Evolutionary conservation across 148 eudicot species (phyloP), one percentile per base, ranked within the genome.

Genomic region (Persicaria maculosa): DNA sequence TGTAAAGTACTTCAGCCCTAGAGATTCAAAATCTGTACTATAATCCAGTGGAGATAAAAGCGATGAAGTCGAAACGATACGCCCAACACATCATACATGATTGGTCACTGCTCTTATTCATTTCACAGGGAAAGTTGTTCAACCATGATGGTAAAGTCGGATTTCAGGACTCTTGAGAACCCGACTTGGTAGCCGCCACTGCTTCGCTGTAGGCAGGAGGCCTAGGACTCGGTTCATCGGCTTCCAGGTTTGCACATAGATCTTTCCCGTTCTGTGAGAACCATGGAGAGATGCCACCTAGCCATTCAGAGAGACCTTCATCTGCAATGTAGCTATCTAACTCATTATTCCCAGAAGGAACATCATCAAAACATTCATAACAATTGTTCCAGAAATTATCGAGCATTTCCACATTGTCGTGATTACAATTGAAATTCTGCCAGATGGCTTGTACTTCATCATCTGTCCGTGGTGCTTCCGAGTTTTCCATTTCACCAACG

Each of bases 321-420:
- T 61, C 68, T 61, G 68, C 68, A 61, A 61, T 61, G 68, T 31
- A 61, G 44, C 44, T 15, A 10, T 25, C 25, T 31, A 61, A 61
- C 6, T 57, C 62, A 57, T 57, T 31, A 57, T 57, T 57, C 44
- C 44, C 6, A 61, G 44, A 25, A 31, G 25, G 16, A 61, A 10
- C 68, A 31, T 57, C 11, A 57, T 61, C 36, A 22, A 61, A 31
- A 25, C 6, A 61, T 9, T 31, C 68, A 61, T 25, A 61, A 4
- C 44, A 9, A 25, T 61, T 4, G 15, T 61, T 31, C 44, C 44
- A 31, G 16, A 61, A 22, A 57, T 19, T 19, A 19, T 52, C 16
- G 6, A 11, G 9, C 55, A 52, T 52, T 1, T 52, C 55, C 17
- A 52, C 16, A 14, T 55, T 17, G 4, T 19, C 9, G 31, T 4